Conservation (phyloP, 2,329 filamentous ascomycete genomes). For the Xylariomycetidae sp. region DNA sequence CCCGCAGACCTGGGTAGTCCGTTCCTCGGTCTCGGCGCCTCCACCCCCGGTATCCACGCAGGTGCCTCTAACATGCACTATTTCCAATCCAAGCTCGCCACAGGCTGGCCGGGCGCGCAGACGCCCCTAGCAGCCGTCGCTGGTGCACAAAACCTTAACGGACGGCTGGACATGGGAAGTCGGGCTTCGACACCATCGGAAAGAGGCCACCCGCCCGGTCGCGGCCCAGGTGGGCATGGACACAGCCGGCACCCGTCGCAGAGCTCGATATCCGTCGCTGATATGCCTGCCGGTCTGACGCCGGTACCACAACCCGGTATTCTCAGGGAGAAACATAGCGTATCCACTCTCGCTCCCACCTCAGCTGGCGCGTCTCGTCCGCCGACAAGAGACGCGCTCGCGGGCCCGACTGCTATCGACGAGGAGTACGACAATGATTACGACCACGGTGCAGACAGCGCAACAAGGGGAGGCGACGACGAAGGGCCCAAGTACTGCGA, state of each 20-base stretch:
- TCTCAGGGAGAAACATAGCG: conserved; percentile 57
- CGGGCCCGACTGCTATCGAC: conserved; percentile 14
- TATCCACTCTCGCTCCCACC: conserved; percentile 57
- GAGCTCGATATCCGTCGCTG: conserved; percentile 42
- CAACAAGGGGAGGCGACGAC: conserved; percentile 24
- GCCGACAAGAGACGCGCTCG: conserved; percentile 45
- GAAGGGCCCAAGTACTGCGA: conserved; percentile 58
- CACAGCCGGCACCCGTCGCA: conserved; percentile 42
- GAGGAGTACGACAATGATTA: conserved; percentile 9
- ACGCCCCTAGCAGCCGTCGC: conserved; percentile 78
- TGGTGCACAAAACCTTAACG: conserved; percentile 58
- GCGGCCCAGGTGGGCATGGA: conserved; percentile 20
- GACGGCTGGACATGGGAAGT: conserved; percentile 37
- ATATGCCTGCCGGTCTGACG: conserved; percentile 26
- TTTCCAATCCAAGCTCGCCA: conserved; percentile 72
- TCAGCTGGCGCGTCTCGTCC: conserved; percentile 50
- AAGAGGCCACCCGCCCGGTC: not conserved
- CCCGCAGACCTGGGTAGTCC: conserved; percentile 46
- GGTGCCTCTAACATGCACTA: conserved; percentile 76
- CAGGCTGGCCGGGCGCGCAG: conserved; percentile 68
- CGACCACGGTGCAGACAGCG: conserved; percentile 16
- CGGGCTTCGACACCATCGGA: conserved; percentile 5
- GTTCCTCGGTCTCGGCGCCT: conserved; percentile 48
- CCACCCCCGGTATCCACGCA: conserved; percentile 62
- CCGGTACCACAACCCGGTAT: conserved; percentile 37